These are phyloP conservation scores for Fusarium temperatum DNA, from an alignment of 2,329 filamentous ascomycete genomes.

Conservation along the genomic window DNA sequence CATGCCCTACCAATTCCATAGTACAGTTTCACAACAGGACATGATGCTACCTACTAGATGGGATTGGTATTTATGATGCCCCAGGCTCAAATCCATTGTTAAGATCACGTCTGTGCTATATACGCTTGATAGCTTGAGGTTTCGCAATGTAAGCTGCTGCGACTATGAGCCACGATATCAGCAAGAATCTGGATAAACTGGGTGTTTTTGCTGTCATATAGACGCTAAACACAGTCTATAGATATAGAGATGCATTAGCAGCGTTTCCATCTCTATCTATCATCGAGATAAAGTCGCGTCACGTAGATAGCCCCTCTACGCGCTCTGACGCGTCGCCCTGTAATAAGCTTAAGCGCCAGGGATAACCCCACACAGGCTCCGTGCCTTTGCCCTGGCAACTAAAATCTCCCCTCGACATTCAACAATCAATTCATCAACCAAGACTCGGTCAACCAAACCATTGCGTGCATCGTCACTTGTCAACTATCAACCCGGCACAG, in stretches of 20 bases:
- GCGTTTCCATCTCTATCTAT: background rate
- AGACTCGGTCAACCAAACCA: background rate
- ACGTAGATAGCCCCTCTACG: slow-evolving; percentile 43
- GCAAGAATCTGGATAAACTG: background rate
- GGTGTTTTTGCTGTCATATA: background rate
- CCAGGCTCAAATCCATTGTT: background rate
- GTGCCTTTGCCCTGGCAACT: slow-evolving; percentile 34
- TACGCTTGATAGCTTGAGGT: background rate
- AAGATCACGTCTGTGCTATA: background rate
- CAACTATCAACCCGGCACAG: background rate
- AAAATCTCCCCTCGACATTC: slow-evolving; percentile 36
- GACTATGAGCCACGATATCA: background rate
- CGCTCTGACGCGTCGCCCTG: slow-evolving; percentile 42
- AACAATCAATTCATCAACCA: slow-evolving; percentile 10
- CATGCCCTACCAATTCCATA: background rate
- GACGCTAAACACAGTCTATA: background rate
- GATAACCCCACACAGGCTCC: slow-evolving; percentile 21
- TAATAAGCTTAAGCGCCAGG: slow-evolving; percentile 1
- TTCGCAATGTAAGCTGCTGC: background rate
- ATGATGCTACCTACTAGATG: background rate
- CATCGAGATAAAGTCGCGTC: slow-evolving; percentile 45
- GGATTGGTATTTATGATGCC: background rate
- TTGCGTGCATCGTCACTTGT: background rate
- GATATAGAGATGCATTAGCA: background rate
- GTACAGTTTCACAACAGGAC: no score